These are phyloP conservation scores for Gillenia trifoliata DNA, from an alignment of 306 rosid genomes.

Conservation along the genomic window DNA sequence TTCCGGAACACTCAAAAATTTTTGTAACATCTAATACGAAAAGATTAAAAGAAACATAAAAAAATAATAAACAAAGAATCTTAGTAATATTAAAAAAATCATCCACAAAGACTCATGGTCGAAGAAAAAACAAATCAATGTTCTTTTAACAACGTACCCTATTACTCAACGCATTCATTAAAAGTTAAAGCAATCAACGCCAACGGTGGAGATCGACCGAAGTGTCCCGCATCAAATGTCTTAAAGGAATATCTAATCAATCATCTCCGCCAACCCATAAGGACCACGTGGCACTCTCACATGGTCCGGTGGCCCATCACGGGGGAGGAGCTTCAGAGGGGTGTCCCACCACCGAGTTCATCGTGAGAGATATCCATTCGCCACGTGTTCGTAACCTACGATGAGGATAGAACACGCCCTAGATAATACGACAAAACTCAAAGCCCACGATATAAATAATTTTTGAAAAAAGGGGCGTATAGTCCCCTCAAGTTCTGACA, in stretches of 20 bases:
- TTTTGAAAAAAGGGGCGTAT: neutral
- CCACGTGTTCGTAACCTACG: constrained; percentile 41
- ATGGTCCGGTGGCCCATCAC: constrained; percentile 3
- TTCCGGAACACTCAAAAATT: too few relatives aligned
- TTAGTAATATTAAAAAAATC: too few relatives aligned
- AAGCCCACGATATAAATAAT: constrained; percentile 22
- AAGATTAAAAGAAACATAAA: neutral
- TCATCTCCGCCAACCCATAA: neutral
- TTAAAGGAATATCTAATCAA: neutral
- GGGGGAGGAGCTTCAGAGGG: neutral
- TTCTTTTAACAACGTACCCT: neutral
- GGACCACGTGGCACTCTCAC: constrained; percentile 28
- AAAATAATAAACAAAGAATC: neutral
- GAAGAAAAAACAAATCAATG: neutral
- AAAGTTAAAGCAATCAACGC: neutral
- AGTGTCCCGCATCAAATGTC: constrained; percentile 21
- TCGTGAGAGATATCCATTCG: constrained; percentile 26
- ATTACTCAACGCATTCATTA: neutral
- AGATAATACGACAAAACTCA: constrained; percentile 56
- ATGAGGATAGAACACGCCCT: constrained; percentile 23
- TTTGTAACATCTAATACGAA: too few relatives aligned
- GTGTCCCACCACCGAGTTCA: constrained; percentile 25
- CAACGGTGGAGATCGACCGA: constrained; percentile 25
- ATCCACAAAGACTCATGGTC: neutral
- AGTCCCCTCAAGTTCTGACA: constrained; percentile 33